Evolutionary conservation across 169 alveolate species (phyloP), one percentile per base, ranked within the genome.

Genomic region (Plasmodium vivax): DNA sequence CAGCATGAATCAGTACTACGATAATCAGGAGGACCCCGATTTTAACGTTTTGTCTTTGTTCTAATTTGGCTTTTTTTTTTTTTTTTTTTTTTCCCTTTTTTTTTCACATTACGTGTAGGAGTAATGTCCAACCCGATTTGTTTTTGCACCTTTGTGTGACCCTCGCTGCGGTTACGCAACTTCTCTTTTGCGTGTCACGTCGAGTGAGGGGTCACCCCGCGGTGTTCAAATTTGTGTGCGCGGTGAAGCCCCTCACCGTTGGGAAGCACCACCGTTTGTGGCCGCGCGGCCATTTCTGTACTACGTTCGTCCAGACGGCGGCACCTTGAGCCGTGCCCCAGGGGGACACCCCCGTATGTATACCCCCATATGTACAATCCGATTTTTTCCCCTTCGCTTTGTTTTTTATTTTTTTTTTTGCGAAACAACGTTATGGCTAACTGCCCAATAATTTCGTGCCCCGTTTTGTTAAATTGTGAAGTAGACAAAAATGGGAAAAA

Each of bases 11-110:
- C 68, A 68, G 34, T 34, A 80, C 45, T 12, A 34, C n/a, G 32
- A 36, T 14, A 36, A 68, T 81, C 51, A 80, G 43, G 91, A 82
- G 23, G 51, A 58, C 23, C 56, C 90, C 8, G 94, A 90, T 58
- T 80, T 90, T 68, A 90, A 90, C 41, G 56, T 90, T 68, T 30
- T 90, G 43, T 62, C 81, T 14, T 51, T 90, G 68, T 90, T 90
- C 74, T 90, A 81, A 90, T 62, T 77, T 77, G 36, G n/a, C 45
- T 3, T 56, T 83, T 83, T 32, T 34, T 27, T 19, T 34, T 80
- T n/a, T n/a, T n/a, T n/a, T n/a, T n/a, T n/a, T n/a, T n/a, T n/a
- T n/a, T n/a, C n/a, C n/a, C n/a, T 16, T 38, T 45, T 80, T 81
- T n/a, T 81, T 81, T 30, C 62, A 16, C 43, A 62, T 62, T 23